These are phyloP conservation scores for Bothriochloa decipiens DNA, from an alignment of 176 grass and related monocot species.

Conservation along the genomic window DNA sequence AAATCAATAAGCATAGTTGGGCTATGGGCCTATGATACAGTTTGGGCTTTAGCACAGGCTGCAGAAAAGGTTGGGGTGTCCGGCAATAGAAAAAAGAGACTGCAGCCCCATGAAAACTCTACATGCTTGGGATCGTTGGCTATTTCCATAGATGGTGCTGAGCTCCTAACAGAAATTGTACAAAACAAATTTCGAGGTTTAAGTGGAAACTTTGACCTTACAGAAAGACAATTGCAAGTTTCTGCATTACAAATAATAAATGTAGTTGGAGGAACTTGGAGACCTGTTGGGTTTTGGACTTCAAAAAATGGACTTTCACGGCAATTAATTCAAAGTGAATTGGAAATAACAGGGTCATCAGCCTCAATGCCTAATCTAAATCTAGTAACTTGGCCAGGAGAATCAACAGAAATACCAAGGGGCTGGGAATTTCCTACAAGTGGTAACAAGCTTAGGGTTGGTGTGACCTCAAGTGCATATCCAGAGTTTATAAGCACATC, in stretches of 20 bases:
- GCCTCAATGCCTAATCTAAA: slow-evolving; percentile 15
- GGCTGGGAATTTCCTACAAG: slow-evolving; percentile 43
- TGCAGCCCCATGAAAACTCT: slow-evolving; percentile 12
- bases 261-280: not conserved
- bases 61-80: slow-evolving; percentile 35
- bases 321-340: slow-evolving; percentile 18
- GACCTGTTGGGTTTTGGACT: slow-evolving; percentile 1
- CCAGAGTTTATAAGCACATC: slow-evolving; percentile 25
- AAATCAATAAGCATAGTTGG: slow-evolving; percentile 35
- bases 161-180: not conserved
- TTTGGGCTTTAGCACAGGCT: slow-evolving; percentile 51
- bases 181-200: not conserved
- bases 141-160: not conserved
- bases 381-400: slow-evolving; percentile 54
- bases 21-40: slow-evolving; percentile 53
- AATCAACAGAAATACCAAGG: slow-evolving; percentile 41
- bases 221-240: not conserved
- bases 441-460: slow-evolving; percentile 44
- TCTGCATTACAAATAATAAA: slow-evolving; percentile 9
- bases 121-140: slow-evolving; percentile 12
- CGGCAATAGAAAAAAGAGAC: not conserved
- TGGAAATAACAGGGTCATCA: not conserved
- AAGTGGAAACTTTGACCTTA: not conserved
- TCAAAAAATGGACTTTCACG: slow-evolving; percentile 26
- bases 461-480: slow-evolving; percentile 23